A percentile compares a stretch with the other conserved stretches of the same genome.
Evolutionary conservation across 139 green algal genomes (phyloP).

Genomic region (Chlamydomonas schloesseri): DNA sequence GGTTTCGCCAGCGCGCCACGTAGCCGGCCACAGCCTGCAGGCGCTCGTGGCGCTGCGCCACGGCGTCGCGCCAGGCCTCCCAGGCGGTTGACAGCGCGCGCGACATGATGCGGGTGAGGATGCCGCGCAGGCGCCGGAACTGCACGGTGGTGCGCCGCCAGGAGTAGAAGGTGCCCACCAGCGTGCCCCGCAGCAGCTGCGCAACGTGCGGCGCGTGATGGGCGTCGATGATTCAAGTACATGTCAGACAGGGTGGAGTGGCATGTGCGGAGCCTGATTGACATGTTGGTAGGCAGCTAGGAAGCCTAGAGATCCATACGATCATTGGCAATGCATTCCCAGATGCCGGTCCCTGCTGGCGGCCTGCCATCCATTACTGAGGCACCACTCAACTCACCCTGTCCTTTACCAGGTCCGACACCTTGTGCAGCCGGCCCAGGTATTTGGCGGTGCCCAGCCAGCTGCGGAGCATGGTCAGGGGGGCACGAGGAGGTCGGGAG

Average conservation of each 20-base stretch:
- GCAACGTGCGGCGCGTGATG: no score
- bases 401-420: neutral
- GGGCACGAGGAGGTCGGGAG: neutral
- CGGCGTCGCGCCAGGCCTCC: conserved; percentile 1
- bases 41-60: neutral
- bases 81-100: conserved; percentile 8
- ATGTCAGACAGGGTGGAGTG: no score
- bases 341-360: no score
- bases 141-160: neutral
- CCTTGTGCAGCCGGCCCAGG: neutral
- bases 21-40: neutral
- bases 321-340: no score
- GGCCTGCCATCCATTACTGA: no score
- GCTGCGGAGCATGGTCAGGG: neutral
- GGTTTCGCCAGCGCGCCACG: neutral
- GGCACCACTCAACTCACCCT: no score
- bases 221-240: no score
- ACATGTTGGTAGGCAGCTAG: no score
- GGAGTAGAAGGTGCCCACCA: neutral
- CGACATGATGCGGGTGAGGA: conserved; percentile 16
- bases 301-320: no score
- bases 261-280: no score
- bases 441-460: neutral
- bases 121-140: neutral
- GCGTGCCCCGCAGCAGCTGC: neutral